Percentiles rank a stretch among this genome's conserved stretches.
phyloP scores from a whole-genome alignment of 352 stramenopile genomes.

The Pythium guiyangense region DNA sequence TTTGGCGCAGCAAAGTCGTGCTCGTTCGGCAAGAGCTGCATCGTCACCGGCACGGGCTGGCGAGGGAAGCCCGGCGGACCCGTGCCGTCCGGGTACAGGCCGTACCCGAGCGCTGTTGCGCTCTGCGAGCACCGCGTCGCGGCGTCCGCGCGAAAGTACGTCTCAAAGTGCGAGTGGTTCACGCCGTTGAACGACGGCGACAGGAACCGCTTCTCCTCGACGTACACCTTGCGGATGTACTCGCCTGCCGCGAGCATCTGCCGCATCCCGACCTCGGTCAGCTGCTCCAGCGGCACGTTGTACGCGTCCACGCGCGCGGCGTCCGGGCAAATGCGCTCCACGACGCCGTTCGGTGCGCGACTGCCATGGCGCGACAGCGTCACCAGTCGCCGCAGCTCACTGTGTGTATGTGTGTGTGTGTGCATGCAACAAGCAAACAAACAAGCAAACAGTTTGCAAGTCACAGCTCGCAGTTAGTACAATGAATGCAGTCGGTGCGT shows the following conservation, averaged over 20 bases:
- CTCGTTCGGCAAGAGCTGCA: constrained; percentile 81
- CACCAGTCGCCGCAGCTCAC: constrained; percentile 67
- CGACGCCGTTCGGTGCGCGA: constrained; percentile 68
- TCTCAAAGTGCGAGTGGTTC: too few species aligned
- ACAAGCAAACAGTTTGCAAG: too few species aligned
- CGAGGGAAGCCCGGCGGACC: constrained; percentile 58
- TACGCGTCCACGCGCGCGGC: too few species aligned
- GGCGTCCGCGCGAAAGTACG: too few species aligned
- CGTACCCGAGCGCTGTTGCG: constrained; percentile 65
- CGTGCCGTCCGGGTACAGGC: constrained; percentile 77
- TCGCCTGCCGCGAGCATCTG: too few species aligned
- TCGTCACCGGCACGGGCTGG: constrained; percentile 78
- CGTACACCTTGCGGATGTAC: too few species aligned
- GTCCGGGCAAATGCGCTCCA: too few species aligned
- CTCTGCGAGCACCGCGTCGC: constrained; percentile 80
- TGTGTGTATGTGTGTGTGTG: constrained; percentile 15
- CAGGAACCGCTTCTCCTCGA: too few species aligned
- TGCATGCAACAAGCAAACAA: background rate
- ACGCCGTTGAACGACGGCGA: too few species aligned
- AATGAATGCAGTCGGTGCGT: too few species aligned
- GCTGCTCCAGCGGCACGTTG: too few species aligned
- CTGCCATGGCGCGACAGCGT: constrained; percentile 79
- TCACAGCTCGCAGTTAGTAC: background rate
- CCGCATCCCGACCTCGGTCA: too few species aligned
- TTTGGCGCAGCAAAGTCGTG: constrained; percentile 83